Conservation (phyloP, 108 stramenopile species). For the Chaetoceros tenuissimus region DNA sequence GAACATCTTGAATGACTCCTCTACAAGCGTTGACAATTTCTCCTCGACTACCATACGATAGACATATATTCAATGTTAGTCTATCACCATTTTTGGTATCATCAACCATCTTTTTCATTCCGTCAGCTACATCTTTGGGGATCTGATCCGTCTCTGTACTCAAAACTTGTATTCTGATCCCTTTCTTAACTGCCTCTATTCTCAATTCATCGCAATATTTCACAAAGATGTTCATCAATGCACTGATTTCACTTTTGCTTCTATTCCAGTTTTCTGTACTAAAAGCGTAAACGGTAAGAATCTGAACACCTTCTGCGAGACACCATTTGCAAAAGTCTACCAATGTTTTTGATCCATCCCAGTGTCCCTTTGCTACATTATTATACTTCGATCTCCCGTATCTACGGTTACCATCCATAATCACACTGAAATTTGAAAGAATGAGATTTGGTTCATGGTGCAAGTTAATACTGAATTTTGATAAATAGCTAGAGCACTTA, state of each 20-base stretch:
- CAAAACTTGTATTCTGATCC: constrained; percentile 71
- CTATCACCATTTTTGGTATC: constrained; percentile 30
- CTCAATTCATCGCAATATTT: constrained; percentile 82
- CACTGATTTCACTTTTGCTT: constrained; percentile 65
- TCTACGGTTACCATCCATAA: constrained; percentile 99
- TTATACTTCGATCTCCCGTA: constrained; percentile 76
- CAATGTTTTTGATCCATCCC: constrained; percentile 85
- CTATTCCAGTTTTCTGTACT: constrained; percentile 97
- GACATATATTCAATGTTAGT: constrained; percentile 84
- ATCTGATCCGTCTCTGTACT: constrained; percentile 51
- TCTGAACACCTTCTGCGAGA: constrained; percentile 59
- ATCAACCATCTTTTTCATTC: constrained; percentile 26
- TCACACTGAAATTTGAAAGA: constrained; percentile 30
- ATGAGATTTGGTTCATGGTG: not conserved
- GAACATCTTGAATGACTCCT: constrained; percentile 37
- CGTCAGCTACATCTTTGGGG: constrained; percentile 19
- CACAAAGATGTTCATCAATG: constrained; percentile 60
- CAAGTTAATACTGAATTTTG: not conserved
- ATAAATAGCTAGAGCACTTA: not conserved
- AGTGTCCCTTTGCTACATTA: constrained; percentile 76
- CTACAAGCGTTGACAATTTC: constrained; percentile 84
- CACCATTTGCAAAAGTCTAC: constrained; percentile 93
- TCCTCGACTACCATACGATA: constrained; percentile 88
- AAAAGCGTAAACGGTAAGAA: constrained; percentile 95
- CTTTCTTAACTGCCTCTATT: constrained; percentile 67